Conservation (phyloP, 1,284 basidiomycete genomes). For the Neolentinus lepideus region DNA sequence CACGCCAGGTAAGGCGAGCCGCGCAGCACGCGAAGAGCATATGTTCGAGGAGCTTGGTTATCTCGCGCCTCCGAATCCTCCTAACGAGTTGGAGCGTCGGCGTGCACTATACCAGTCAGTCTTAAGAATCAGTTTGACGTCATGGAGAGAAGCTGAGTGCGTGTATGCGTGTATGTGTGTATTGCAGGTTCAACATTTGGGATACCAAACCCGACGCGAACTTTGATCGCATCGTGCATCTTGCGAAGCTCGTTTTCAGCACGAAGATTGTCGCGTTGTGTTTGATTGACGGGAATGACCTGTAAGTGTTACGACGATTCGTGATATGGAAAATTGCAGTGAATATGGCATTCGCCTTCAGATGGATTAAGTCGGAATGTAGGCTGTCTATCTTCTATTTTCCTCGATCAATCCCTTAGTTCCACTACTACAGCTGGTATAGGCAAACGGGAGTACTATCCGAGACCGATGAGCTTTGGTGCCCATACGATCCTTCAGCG, state of each 20-base stretch:
- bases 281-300: slow-evolving; percentile 75
- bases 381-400: neutral
- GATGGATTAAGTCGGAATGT: slow-evolving; percentile 11
- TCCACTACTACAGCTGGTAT: slow-evolving; percentile 45
- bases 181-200: slow-evolving; percentile 75
- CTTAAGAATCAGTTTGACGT: neutral
- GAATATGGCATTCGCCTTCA: slow-evolving; percentile 6
- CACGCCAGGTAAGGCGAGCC: slow-evolving; percentile 27
- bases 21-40: slow-evolving; percentile 57
- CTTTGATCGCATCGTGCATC: slow-evolving; percentile 86
- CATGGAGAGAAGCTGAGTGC: neutral
- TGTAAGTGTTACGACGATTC: slow-evolving; percentile 37
- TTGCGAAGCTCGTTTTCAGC: slow-evolving; percentile 90
- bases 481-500: slow-evolving; percentile 79
- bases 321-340: slow-evolving; percentile 4
- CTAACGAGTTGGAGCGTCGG: slow-evolving; percentile 72
- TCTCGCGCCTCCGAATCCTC: slow-evolving; percentile 74
- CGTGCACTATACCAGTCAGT: slow-evolving; percentile 75
- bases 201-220: slow-evolving; percentile 81
- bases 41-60: slow-evolving; percentile 58
- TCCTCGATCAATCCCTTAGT: neutral
- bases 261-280: slow-evolving; percentile 82
- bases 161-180: slow-evolving; percentile 1
- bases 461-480: slow-evolving; percentile 70
- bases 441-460: slow-evolving; percentile 37